Percentiles rank a stretch among this genome's conserved stretches.
phyloP scores from a whole-genome alignment of 148 eudicot genomes.

The Vaccinium macrocarpon region DNA sequence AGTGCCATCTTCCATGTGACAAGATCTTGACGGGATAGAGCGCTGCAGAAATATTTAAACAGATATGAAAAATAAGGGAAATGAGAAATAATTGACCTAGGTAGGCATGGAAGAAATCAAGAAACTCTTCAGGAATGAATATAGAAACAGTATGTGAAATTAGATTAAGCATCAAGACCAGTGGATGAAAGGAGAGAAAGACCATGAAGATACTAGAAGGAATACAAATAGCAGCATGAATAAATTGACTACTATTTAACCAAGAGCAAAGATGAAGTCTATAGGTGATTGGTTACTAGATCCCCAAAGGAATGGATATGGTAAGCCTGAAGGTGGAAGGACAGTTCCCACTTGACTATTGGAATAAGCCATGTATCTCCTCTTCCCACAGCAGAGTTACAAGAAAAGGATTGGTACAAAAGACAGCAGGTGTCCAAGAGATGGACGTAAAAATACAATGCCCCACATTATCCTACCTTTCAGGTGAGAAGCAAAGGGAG shows the following conservation, averaged over 20 bases:
- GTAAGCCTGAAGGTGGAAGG: slow-evolving; percentile 7
- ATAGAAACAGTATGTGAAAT: background rate
- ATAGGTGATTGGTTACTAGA: background rate
- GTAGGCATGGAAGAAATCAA: background rate
- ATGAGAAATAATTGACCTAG: slow-evolving; percentile 2
- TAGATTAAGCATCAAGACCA: background rate
- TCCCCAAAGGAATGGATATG: background rate
- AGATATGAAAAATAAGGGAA: slow-evolving; percentile 2
- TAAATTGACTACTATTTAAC: background rate
- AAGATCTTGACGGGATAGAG: slow-evolving; percentile 96
- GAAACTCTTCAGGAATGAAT: background rate
- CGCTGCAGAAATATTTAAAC: slow-evolving; percentile 43
- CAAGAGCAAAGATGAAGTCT: slow-evolving; percentile 2
- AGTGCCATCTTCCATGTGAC: slow-evolving; percentile 96
- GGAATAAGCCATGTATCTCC: background rate
- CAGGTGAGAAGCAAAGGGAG: slow-evolving; percentile 72
- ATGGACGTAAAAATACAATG: background rate
- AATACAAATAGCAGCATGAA: background rate
- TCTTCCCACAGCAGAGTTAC: background rate
- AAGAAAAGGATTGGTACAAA: background rate
- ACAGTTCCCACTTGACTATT: background rate
- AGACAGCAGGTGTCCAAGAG: background rate
- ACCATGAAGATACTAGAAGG: background rate
- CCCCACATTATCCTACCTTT: slow-evolving; percentile 46
- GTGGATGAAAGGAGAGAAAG: slow-evolving; percentile 10